Evolutionary conservation across 2,329 filamentous ascomycete genomes (phyloP), one percentile per base, ranked within the genome.

Genomic region (Coleophoma crateriformis): DNA sequence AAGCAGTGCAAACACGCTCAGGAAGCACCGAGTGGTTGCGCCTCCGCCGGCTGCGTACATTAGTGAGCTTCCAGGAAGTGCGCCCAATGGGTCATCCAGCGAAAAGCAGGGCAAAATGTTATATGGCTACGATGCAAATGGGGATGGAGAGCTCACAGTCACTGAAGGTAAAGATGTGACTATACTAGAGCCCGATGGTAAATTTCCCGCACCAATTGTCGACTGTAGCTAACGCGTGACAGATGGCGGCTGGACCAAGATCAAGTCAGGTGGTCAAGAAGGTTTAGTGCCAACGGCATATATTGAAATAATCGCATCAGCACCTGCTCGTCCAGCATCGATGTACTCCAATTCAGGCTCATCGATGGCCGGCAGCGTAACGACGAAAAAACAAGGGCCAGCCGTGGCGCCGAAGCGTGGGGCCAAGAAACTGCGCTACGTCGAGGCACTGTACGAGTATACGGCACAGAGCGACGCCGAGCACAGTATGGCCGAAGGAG

Each of bases 161-260:
- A 70, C 82, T 4, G 92, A 95, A 58, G 90, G 89, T 12, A 80
- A 84, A 48, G 86, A 95, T 8, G 78, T 99, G 32, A 72, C 74
- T 0, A 77, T 97, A 41, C 61, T 96, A 4, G 91, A 96, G 64
- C 82, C 88, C 15, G 95, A 99, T 71, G 90, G 90, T 95, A 80
- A 74, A 83, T 17, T 38, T 15, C 46, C 42, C 47, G 43, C 47
- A 48, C 40, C 56, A 55, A 59, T 52, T 47, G 46, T 64, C 61
- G 57, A 47, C 13, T 35, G 40, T 22, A 20, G 27, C 45, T 45
- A 38, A 32, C 8, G 27, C 27, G 6, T 27, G 27, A 20, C 59
- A 96, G 92, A 95, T 68, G 92, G 92, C 51, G 94, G 94, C 39
- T 99, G 94, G 94, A 80, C 90, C 60, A 92, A 87, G 67, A 83